These are phyloP conservation scores for Furcasterigmium furcatum DNA, from an alignment of 2,329 filamentous ascomycete species.

Conservation along the genomic window DNA sequence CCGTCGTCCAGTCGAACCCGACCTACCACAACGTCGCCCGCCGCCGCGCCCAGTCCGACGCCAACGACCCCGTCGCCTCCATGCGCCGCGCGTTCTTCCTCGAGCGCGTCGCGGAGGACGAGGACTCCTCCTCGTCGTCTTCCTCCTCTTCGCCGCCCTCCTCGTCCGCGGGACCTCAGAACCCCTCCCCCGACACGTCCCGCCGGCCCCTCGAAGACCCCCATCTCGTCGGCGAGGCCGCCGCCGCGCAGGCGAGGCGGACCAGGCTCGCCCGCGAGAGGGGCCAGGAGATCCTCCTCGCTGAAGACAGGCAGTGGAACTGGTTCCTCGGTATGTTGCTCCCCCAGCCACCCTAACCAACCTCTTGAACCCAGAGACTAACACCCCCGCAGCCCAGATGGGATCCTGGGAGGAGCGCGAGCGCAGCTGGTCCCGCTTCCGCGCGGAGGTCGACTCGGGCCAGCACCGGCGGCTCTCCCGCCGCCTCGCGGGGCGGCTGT, in stretches of 20 bases:
- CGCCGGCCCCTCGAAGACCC: conserved; percentile 62
- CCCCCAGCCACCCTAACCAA: too few species aligned
- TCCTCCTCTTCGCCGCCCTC: conserved; percentile 37
- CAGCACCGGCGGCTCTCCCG: conserved; percentile 34
- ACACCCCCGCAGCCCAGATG: conserved; percentile 40
- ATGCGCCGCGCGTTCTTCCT: conserved; percentile 24
- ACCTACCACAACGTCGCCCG: conserved; percentile 62
- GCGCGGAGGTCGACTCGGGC: conserved; percentile 29
- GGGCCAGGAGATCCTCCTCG: conserved; percentile 49
- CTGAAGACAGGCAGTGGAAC: conserved; percentile 59
- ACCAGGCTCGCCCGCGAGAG: conserved; percentile 56
- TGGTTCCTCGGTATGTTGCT: conserved; percentile 51
- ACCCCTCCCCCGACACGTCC: conserved; percentile 25
- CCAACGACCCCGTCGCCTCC: conserved; percentile 24
- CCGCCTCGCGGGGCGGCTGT: conserved; percentile 31
- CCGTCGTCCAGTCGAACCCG: conserved; percentile 49
- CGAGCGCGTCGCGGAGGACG: conserved; percentile 33
- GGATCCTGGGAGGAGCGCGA: conserved; percentile 48
- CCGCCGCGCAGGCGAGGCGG: conserved; percentile 53
- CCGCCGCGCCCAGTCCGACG: conserved; percentile 50
- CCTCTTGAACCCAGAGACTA: neutral
- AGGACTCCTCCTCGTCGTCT: conserved; percentile 9
- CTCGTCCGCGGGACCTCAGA: conserved; percentile 24
- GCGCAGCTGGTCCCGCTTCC: conserved; percentile 40
- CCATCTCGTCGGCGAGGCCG: conserved; percentile 63